Evolutionary conservation across 83 land plant genomes (phyloP).

Genomic region (Diphasiastrum complanatum): DNA sequence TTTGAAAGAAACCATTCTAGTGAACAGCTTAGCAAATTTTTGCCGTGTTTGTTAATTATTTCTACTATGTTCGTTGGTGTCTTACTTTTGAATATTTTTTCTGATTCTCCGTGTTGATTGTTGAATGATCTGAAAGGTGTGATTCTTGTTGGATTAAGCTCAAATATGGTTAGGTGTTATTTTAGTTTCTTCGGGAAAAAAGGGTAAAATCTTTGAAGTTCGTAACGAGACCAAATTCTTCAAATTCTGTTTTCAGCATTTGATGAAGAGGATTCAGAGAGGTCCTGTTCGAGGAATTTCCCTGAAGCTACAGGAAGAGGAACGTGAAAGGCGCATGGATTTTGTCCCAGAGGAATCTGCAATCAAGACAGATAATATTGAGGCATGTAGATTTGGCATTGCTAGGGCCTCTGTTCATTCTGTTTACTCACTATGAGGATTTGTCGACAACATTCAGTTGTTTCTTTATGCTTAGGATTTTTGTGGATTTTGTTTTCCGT

Average conservation of each 20-base stretch:
- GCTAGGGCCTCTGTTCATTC: not conserved
- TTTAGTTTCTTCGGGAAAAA: not conserved
- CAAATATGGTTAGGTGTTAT: not conserved
- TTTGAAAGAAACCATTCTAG: no score
- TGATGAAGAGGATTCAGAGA: constrained; percentile 64
- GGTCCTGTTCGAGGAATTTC: constrained; percentile 76
- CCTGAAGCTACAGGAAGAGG: constrained; percentile 69
- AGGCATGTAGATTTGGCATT: no score
- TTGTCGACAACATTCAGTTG: not conserved
- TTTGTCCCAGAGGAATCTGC: constrained; percentile 74
- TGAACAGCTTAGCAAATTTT: no score
- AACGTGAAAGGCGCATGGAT: constrained; percentile 76
- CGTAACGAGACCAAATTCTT: no score
- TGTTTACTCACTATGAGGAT: not conserved
- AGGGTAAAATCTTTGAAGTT: no score
- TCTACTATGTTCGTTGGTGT: no score
- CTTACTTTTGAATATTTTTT: no score
- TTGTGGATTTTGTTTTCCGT: no score
- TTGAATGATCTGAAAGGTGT: no score
- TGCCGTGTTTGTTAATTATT: no score
- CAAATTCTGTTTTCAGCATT: constrained; percentile 17
- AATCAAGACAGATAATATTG: constrained; percentile 54
- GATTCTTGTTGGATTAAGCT: not conserved
- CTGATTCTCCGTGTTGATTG: no score
- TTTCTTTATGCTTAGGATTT: no score